Evolutionary conservation across 2,329 filamentous ascomycete species (phyloP), one percentile per base, ranked within the genome.

Genomic region (Chaetothyriales sp.): DNA sequence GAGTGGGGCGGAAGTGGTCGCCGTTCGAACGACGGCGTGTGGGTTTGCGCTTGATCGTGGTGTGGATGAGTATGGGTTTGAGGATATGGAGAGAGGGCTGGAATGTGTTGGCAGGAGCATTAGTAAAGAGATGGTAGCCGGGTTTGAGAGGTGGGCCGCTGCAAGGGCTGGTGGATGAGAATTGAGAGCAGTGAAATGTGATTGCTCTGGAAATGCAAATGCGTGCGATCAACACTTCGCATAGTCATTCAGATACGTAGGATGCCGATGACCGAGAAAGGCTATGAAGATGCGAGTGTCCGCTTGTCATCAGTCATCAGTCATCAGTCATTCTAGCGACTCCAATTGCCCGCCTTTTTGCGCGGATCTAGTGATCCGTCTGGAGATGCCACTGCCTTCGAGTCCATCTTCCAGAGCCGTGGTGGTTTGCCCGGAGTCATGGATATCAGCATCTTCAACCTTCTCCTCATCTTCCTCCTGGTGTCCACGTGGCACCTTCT

Each of bases 1-100:
- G 65, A 92, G 88, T 1, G 89, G 89, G 2, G 89, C 89, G 0
- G 90, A 95, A 68, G 79, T 95, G 54, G 77, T 81, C 43, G 75
- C 71, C 18, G 74, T 85, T 18, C 77, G 74, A 55, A 69, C 76
- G 58, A 70, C 67, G 22, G 75, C 75, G 53, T 67, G 71, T 54
- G 69, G 77, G 64, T 69, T 66, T 44, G 69, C 77, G 54, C 61
- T 81, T 64, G 72, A 77, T 56, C 46, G 67, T 67, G 19, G 69
- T 67, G 57, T 69, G 68, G 47, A 68, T 69, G 19, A 68, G 65
- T 49, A 60, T 60, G 37, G 67, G 59, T 43, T 68, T 69, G 68
- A 67, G 47, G 73, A 78, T 53, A 62, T 77, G 10, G 60, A 68
- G 28, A 63, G 60, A 5, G 74, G 74, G 0, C 66, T 77, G 19